These are phyloP conservation scores for Phytophthora palmivora DNA, from an alignment of 352 stramenopile genomes.

Conservation along the genomic window DNA sequence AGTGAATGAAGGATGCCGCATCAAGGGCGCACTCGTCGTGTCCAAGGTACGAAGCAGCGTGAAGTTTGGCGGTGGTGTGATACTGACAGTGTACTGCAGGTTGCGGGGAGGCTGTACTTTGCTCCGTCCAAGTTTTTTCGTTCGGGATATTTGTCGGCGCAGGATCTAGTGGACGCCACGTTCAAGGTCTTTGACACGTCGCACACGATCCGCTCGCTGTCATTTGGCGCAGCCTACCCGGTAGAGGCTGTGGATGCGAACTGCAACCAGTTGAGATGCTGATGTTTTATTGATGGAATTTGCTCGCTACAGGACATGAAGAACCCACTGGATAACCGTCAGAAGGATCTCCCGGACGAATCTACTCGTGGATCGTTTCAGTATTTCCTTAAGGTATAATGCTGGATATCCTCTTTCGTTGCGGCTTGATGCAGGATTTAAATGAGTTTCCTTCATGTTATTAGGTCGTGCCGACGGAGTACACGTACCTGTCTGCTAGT, in stretches of 20 bases:
- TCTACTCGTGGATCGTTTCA: constrained; percentile 74
- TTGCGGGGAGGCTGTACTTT: constrained; percentile 83
- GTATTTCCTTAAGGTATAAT: constrained; percentile 83
- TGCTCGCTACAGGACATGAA: constrained; percentile 71
- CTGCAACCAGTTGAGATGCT: too few species aligned
- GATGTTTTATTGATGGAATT: too few species aligned
- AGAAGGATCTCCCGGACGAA: constrained; percentile 59
- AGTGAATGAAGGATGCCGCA: constrained; percentile 80
- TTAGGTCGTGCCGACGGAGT: constrained; percentile 97
- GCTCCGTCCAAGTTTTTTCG: constrained; percentile 85
- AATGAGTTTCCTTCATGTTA: neutral
- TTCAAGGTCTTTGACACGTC: constrained; percentile 83
- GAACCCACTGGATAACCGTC: constrained; percentile 76
- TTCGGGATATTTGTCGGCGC: constrained; percentile 72
- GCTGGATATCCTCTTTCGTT: neutral
- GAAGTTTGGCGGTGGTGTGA: neutral
- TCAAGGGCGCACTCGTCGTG: constrained; percentile 75
- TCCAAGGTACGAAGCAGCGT: constrained; percentile 56
- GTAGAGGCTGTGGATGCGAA: constrained; percentile 31
- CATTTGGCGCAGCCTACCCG: constrained; percentile 80
- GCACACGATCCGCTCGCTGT: constrained; percentile 68
- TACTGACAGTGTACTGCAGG: constrained; percentile 43
- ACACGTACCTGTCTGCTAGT: constrained; percentile 89
- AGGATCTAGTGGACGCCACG: constrained; percentile 70
- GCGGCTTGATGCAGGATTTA: neutral